phyloP scores from a whole-genome alignment of 1,284 basidiomycete species.

The Heterobasidion occidentale region DNA sequence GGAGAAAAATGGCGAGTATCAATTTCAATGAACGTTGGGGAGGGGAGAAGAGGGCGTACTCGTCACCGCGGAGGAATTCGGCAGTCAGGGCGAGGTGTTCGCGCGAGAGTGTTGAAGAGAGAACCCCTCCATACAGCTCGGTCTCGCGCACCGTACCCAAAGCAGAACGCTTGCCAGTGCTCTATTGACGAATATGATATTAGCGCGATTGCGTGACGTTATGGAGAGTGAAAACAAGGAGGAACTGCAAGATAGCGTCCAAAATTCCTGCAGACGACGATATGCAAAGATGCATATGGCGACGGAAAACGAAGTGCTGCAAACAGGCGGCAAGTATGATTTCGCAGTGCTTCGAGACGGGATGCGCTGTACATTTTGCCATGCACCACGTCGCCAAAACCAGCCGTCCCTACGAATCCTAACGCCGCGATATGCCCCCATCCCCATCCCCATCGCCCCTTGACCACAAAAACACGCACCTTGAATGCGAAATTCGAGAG shows the following conservation, averaged over 20 bases:
- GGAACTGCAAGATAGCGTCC: too few species aligned
- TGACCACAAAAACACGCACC: conserved; percentile 40
- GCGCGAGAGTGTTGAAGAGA: conserved; percentile 80
- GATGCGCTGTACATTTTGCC: neutral
- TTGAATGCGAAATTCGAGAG: conserved; percentile 98
- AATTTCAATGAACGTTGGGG: conserved; percentile 1
- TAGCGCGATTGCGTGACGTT: neutral
- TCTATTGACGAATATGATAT: conserved; percentile 32
- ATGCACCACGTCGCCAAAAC: neutral
- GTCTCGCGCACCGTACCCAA: conserved; percentile 89
- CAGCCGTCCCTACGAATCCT: neutral
- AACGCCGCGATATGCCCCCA: neutral
- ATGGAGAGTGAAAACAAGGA: too few species aligned
- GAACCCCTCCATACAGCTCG: conserved; percentile 90
- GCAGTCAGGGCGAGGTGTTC: conserved; percentile 88
- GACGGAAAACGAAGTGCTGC: too few species aligned
- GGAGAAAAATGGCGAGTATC: neutral
- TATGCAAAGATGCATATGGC: neutral
- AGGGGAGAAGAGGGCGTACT: conserved; percentile 54
- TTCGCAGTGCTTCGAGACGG: neutral
- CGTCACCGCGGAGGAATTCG: conserved; percentile 93
- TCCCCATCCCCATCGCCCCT: neutral
- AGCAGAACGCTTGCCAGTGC: conserved; percentile 79
- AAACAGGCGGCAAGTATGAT: neutral
- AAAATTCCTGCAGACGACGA: neutral